phyloP scores from a whole-genome alignment of 192 early-diverging fungal species.

The Helicostylum pulchrum region DNA sequence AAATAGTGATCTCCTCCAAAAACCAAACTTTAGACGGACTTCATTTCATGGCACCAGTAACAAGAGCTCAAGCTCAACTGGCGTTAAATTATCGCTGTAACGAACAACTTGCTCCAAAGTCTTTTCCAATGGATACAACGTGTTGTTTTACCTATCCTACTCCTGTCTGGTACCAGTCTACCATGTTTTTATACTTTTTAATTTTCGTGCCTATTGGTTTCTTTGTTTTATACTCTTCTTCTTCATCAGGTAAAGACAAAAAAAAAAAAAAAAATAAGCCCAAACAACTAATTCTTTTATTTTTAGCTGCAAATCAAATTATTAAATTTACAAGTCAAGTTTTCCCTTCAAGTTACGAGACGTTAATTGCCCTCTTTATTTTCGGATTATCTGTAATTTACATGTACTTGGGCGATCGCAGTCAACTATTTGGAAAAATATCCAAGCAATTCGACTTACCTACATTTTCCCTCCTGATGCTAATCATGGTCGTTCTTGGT shows the following conservation, averaged over 20 bases:
- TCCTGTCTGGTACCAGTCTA: constrained; percentile 40
- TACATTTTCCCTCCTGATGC: constrained; percentile 47
- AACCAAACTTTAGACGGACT: constrained; percentile 62
- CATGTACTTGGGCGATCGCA: constrained; percentile 69
- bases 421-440: constrained; percentile 62
- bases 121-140: constrained; percentile 46
- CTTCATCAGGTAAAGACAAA: constrained; percentile 8
- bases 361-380: constrained; percentile 46
- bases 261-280: not conserved
- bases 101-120: constrained; percentile 32
- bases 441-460: constrained; percentile 53
- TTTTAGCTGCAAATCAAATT: not conserved
- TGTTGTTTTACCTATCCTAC: constrained; percentile 58
- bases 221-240: not conserved
- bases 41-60: constrained; percentile 55
- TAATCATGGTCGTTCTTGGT: constrained; percentile 43
- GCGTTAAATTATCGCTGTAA: constrained; percentile 68
- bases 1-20: constrained; percentile 37
- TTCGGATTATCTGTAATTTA: constrained; percentile 54
- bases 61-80: constrained; percentile 48
- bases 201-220: constrained; percentile 37
- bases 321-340: not conserved
- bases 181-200: constrained; percentile 39
- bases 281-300: not conserved
- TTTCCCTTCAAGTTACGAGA: constrained; percentile 37